phyloP scores from a whole-genome alignment of 2,329 filamentous ascomycete genomes.

The Colletotrichum sp. region DNA sequence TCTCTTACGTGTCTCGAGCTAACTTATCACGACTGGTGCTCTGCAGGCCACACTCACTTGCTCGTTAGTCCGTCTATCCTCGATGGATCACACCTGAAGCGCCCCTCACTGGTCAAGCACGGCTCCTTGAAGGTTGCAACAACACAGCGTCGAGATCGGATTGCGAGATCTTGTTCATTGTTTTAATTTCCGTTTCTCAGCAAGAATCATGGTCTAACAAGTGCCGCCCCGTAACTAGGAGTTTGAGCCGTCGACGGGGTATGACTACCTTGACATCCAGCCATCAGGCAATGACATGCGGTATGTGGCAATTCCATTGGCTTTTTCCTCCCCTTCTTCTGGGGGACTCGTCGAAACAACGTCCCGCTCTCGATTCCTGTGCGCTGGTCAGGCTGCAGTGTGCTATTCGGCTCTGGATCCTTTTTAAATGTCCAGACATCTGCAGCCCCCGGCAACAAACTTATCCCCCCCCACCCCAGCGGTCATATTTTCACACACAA shows the following conservation, averaged over 20 bases:
- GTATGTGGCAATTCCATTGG: conserved; percentile 44
- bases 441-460: not conserved
- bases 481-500: not conserved
- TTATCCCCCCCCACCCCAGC: not conserved
- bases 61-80: not conserved
- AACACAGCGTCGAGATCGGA: conserved; percentile 12
- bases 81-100: conserved; percentile 5
- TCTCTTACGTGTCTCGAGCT: not conserved
- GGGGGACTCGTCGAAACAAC: not conserved
- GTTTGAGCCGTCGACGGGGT: conserved; percentile 59
- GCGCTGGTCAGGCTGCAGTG: not conserved
- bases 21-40: not conserved
- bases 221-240: conserved; percentile 47
- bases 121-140: not conserved
- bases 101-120: not conserved
- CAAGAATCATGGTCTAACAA: conserved; percentile 26
- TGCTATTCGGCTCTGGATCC: conserved; percentile 16
- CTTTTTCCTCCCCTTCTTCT: not conserved
- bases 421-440: not conserved
- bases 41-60: not conserved
- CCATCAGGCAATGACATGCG: conserved; percentile 57
- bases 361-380: not conserved
- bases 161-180: conserved; percentile 1
- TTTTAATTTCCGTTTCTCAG: not conserved
- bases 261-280: conserved; percentile 60